A percentile compares a stretch with the other conserved stretches of the same genome.
These are phyloP conservation scores for Populus tremula DNA, from an alignment of 345 rosid species.

Conservation along the genomic window DNA sequence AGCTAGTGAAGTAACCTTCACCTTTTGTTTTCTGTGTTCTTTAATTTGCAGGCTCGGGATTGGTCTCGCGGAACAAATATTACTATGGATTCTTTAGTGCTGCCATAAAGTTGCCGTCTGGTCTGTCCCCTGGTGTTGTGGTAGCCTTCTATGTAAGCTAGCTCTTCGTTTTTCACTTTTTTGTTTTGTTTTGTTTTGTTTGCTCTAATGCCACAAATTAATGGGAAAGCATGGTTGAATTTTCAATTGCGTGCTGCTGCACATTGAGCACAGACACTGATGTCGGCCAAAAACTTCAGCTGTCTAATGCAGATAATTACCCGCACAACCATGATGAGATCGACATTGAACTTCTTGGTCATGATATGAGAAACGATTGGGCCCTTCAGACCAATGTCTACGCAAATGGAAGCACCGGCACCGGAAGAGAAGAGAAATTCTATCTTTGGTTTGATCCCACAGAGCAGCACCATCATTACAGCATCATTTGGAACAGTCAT, in stretches of 20 bases:
- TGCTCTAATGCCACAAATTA: background rate
- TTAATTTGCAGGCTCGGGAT: conserved; percentile 60
- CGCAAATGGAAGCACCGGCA: conserved; percentile 67
- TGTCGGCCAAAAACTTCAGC: conserved; percentile 30
- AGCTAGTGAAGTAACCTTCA: background rate
- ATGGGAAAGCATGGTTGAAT: background rate
- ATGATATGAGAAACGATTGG: conserved; percentile 82
- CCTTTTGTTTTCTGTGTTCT: background rate
- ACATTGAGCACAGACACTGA: background rate
- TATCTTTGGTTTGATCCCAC: conserved; percentile 94
- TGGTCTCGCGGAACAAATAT: conserved; percentile 52
- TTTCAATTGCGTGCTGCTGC: background rate
- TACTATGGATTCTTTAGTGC: conserved; percentile 84
- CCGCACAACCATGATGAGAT: conserved; percentile 87
- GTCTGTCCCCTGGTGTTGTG: conserved; percentile 84
- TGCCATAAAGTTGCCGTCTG: conserved; percentile 79
- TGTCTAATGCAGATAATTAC: conserved; percentile 69
- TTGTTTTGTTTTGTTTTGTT: background rate
- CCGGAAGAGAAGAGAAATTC: conserved; percentile 91
- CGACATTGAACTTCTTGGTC: conserved; percentile 80
- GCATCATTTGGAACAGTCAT: conserved; percentile 81
- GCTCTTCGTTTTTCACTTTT: background rate
- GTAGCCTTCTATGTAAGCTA: conserved; percentile 83
- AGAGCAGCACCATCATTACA: conserved; percentile 62
- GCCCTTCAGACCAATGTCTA: conserved; percentile 74